These are phyloP conservation scores for Mycena olivaceomarginata DNA, from an alignment of 768 basidiomycete species.

Conservation along the genomic window DNA sequence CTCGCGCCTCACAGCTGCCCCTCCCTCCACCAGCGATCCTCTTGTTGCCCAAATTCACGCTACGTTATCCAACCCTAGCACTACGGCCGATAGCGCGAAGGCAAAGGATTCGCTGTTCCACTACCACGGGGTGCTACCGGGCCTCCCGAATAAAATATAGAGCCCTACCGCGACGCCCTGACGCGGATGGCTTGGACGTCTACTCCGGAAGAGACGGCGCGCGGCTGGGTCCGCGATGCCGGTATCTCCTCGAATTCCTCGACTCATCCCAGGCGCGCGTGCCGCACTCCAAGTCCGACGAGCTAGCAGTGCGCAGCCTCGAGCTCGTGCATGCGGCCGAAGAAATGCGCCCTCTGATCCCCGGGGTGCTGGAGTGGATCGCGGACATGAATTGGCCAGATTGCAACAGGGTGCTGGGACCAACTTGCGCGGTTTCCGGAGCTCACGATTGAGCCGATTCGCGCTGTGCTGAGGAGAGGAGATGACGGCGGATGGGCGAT, in stretches of 20 bases:
- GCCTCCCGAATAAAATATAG: neutral
- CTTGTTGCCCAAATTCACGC: neutral
- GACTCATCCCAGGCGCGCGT: constrained; percentile 20
- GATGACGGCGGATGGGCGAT: constrained; percentile 22
- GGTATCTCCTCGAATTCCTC: neutral
- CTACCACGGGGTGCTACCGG: neutral
- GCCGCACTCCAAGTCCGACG: constrained; percentile 12
- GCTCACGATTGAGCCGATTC: constrained; percentile 24
- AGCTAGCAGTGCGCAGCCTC: constrained; percentile 20
- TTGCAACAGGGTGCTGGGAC: neutral
- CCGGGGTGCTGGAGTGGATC: constrained; percentile 27
- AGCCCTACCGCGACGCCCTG: constrained; percentile 9
- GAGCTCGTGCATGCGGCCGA: constrained; percentile 17
- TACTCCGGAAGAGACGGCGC: neutral
- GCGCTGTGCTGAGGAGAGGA: constrained; percentile 17
- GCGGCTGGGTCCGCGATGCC: neutral
- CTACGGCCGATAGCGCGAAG: too few species aligned
- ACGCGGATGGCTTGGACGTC: neutral
- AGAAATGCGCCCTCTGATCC: constrained; percentile 18
- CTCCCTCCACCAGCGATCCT: neutral
- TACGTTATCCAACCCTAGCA: too few species aligned
- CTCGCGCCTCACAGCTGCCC: neutral
- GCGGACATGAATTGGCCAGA: constrained; percentile 30
- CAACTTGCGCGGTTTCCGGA: constrained; percentile 34
- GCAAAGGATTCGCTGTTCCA: neutral